Base-by-base conservation (phyloP, 768 basidiomycete species). In the Rhodotorula sphaerocarpa region DNA sequence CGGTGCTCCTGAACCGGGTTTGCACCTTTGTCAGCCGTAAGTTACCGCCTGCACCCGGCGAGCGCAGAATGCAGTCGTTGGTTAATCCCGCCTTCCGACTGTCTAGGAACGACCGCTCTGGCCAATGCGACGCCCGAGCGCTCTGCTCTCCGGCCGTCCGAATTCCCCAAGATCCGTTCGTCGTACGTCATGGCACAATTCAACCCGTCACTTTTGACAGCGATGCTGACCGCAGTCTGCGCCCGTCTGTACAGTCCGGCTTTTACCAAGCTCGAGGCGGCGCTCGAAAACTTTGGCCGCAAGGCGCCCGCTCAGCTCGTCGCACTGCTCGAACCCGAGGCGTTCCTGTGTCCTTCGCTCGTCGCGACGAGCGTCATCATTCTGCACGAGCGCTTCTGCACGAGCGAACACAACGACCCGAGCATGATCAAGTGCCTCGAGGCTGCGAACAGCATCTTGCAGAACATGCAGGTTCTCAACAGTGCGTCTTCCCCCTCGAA, bases 1-100 rank as follows among this genome's bases (percentile, higher is more conserved):
- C 63, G 23, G 62, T 67, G 1, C 57, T 67, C 27, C 36, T 67
- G 30, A 52, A 53, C 25, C 50, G 66, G 7, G 66, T 67, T 3
- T 48, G 55, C 43, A 52, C 61, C 4, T 64, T 63, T 23, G 36
- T 67, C 3, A 44, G 56, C 23, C 61, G 66, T 57, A 36, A 33
- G 45, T 33, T 27, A 9, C 43, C 25, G 28, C 45, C 56, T 30
- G n/a, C n/a, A n/a, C n/a, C n/a, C n/a, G n/a, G n/a, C n/a, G n/a
- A n/a, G n/a, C n/a, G n/a, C n/a, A n/a, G n/a, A n/a, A n/a, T n/a
- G n/a, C n/a, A n/a, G n/a, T n/a, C n/a, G n/a, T n/a, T n/a, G n/a
- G n/a, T n/a, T n/a, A n/a, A n/a, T n/a, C n/a, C n/a, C n/a, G n/a
- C n/a, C n/a, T n/a, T n/a, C n/a, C n/a, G n/a, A 25, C 1, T 44